These are phyloP conservation scores for Nepenthes gracilis DNA, from an alignment of 148 eudicot species.

Conservation along the genomic window DNA sequence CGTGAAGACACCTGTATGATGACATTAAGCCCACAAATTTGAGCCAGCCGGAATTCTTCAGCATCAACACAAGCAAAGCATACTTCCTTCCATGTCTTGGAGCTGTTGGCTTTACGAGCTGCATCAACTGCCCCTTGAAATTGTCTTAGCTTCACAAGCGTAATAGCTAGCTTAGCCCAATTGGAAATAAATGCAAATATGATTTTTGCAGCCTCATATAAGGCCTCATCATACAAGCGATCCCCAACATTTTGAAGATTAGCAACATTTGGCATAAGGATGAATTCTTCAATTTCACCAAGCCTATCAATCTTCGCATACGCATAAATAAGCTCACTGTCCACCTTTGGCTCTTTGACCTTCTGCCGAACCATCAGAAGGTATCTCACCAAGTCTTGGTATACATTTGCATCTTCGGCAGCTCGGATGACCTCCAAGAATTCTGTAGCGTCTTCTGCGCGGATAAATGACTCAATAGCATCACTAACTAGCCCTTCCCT, in stretches of 20 bases:
- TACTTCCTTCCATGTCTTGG: constrained; percentile 97
- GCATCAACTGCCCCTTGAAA: constrained; percentile 99
- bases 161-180: constrained; percentile 87
- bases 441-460: constrained; percentile 89
- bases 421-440: constrained; percentile 85
- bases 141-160: constrained; percentile 77
- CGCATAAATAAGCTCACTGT: constrained; percentile 93
- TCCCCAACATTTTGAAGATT: constrained; percentile 93
- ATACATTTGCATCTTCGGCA: constrained; percentile 75
- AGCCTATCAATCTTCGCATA: constrained; percentile 93
- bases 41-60: constrained; percentile 97
- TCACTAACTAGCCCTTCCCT: constrained; percentile 82
- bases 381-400: constrained; percentile 81
- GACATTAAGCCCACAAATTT: constrained; percentile 92
- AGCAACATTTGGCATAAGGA: constrained; percentile 97
- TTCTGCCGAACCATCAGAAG: constrained; percentile 93
- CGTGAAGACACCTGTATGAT: constrained; percentile 57
- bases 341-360: constrained; percentile 94
- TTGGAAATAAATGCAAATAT: constrained; percentile 90
- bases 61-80: constrained; percentile 99
- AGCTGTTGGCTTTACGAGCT: constrained; percentile 89
- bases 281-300: constrained; percentile 87
- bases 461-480: constrained; percentile 95
- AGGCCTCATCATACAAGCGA: constrained; percentile 75
- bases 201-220: constrained; percentile 90